A percentile compares a stretch with the other conserved stretches of the same genome.
Evolutionary conservation across 2,329 filamentous ascomycete genomes (phyloP).

Genomic region (Sporothrix curviconia): DNA sequence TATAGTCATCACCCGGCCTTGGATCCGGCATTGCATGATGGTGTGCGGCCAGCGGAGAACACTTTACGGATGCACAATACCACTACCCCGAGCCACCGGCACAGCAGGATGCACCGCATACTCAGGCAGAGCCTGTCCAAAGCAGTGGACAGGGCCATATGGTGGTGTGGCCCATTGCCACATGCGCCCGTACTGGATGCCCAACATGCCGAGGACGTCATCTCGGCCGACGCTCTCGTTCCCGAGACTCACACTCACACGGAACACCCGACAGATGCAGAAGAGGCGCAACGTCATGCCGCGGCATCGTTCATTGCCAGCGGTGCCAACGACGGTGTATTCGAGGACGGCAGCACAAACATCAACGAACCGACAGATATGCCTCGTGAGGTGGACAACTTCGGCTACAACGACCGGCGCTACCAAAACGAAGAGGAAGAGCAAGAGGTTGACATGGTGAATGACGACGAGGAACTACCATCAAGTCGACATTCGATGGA

Average conservation of each 20-base stretch:
- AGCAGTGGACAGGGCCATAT: background rate
- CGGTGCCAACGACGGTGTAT: conserved; percentile 7
- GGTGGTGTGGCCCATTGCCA: conserved; percentile 16
- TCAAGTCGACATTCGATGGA: conserved; percentile 10
- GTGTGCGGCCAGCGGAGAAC: background rate
- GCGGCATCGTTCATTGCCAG: background rate
- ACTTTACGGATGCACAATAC: background rate
- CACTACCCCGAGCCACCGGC: conserved; percentile 18
- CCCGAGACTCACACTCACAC: background rate
- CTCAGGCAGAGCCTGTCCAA: background rate
- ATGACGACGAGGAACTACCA: background rate
- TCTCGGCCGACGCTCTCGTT: background rate
- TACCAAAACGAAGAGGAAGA: conserved; percentile 26
- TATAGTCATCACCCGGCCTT: background rate
- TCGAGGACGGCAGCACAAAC: conserved; percentile 3
- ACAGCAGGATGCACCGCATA: background rate
- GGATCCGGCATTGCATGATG: background rate
- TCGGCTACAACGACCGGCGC: conserved; percentile 21
- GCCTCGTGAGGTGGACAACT: conserved; percentile 21
- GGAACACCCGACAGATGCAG: background rate
- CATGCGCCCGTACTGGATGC: conserved; percentile 5
- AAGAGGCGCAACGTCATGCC: background rate
- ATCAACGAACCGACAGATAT: conserved; percentile 3
- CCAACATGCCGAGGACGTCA: background rate
- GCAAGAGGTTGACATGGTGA: conserved; percentile 22